Evolutionary conservation across 257 asterid genomes (phyloP).

Genomic region (Verbascum thapsus): DNA sequence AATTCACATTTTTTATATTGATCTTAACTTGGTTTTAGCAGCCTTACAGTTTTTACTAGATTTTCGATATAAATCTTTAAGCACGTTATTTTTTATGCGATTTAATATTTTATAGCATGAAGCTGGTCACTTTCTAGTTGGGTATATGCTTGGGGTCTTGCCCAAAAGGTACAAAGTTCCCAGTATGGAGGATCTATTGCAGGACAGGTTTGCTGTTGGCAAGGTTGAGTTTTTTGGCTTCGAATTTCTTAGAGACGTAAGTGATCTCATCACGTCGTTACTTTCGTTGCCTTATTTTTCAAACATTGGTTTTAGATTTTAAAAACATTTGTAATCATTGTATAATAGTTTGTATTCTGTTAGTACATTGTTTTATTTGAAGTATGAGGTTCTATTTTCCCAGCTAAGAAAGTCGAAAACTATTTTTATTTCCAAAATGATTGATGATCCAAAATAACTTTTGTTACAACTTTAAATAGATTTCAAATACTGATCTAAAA

Average conservation of each 20-base stretch:
- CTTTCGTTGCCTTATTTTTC: slow-evolving; percentile 1
- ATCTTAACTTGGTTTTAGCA: background rate
- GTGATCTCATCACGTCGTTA: slow-evolving; percentile 26
- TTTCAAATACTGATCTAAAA: too few relatives aligned
- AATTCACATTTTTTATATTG: background rate
- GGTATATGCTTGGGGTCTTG: slow-evolving; percentile 71
- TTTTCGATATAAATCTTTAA: background rate
- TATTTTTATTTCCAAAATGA: too few relatives aligned
- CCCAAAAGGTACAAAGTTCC: slow-evolving; percentile 67
- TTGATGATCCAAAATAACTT: too few relatives aligned
- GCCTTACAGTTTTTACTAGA: background rate
- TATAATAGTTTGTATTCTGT: background rate
- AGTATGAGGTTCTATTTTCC: background rate
- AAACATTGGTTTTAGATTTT: background rate
- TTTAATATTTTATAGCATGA: slow-evolving; percentile 59
- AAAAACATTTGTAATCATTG: too few relatives aligned
- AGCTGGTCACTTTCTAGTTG: slow-evolving; percentile 81
- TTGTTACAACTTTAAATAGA: too few relatives aligned
- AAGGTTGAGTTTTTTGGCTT: slow-evolving; percentile 64
- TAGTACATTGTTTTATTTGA: background rate
- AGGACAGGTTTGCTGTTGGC: slow-evolving; percentile 57
- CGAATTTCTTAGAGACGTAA: slow-evolving; percentile 66
- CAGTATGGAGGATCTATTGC: slow-evolving; percentile 52
- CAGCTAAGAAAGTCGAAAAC: too few relatives aligned
- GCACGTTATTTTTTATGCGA: background rate